Evolutionary conservation across 139 green algal species (phyloP).

Genomic region (Pycnococcus provasolii): DNA sequence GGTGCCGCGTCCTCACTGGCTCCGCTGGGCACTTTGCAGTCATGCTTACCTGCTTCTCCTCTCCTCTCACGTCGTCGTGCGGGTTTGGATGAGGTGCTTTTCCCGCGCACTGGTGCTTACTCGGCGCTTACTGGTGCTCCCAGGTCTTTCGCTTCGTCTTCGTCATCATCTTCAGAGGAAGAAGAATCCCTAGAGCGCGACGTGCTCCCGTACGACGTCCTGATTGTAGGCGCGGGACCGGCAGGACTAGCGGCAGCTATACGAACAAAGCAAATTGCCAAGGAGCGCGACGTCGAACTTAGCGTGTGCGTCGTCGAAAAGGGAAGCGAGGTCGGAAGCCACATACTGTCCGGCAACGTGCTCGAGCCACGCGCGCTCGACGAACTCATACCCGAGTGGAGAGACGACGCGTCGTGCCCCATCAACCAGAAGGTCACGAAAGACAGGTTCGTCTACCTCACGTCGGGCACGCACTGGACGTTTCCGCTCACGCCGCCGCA

Average conservation of each 20-base stretch:
- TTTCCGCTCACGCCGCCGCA: constrained; percentile 49
- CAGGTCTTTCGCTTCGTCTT: too few relatives aligned
- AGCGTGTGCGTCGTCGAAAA: constrained; percentile 89
- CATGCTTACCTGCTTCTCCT: too few relatives aligned
- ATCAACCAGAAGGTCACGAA: constrained; percentile 25
- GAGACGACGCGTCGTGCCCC: constrained; percentile 29
- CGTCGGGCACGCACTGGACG: constrained; percentile 19
- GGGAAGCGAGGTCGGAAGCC: constrained; percentile 63
- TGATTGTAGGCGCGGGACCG: constrained; percentile 76
- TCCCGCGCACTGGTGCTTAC: too few relatives aligned
- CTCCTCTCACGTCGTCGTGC: too few relatives aligned
- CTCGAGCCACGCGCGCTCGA: constrained; percentile 69
- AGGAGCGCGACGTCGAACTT: constrained; percentile 51
- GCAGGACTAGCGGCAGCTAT: constrained; percentile 80
- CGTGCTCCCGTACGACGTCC: constrained; percentile 70
- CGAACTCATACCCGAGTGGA: constrained; percentile 77
- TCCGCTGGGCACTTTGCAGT: too few relatives aligned
- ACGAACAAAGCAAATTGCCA: constrained; percentile 61
- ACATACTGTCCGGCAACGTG: constrained; percentile 80
- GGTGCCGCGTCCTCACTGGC: too few relatives aligned
- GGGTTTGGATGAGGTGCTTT: too few relatives aligned
- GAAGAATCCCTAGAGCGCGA: constrained; percentile 4
- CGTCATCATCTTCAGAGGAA: too few relatives aligned
- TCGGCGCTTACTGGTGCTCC: too few relatives aligned
- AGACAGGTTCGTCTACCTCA: constrained; percentile 47